Base-by-base conservation (phyloP, 108 stramenopile genomes). In the Mediolabrus comicus region DNA sequence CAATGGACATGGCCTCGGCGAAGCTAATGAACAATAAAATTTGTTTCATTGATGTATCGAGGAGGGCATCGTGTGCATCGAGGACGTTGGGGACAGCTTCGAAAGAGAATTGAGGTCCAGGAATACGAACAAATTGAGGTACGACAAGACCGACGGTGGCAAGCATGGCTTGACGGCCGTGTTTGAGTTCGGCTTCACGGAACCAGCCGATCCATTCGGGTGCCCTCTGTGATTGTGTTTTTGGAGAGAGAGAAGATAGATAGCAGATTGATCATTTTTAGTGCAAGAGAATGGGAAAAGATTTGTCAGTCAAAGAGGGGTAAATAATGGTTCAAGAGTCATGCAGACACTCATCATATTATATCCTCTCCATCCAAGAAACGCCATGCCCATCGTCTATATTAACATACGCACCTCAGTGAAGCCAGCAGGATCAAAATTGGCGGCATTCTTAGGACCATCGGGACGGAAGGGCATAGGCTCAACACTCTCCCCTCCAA, bases 151-250 rank as follows among this genome's bases (percentile, higher is more conserved):
- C 96, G 59, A 95, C 82, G 51, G 78, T 74, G 67, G 94, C 96
- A 41, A 97, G 78, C 94, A 95, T 95, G 80, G 91, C 90, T 22
- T 82, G 74, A 53, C 92, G 87, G 55, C 92, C 92, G 83, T 94
- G 91, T 39, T 85, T 82, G 74, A 92, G 69, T 58, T 94, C 92
- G 63, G 85, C 77, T 78, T 95, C 90, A 64, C 92, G 89, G 91
- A 91, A 97, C 87, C 89, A 94, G 62, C 86, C 86, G 36, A 92
- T 52, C 83, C 82, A 87, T 24, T 83, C 83, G 46, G 88, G 83
- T 46, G 81, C 70, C 29, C 62, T 34, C 75, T 83, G 53, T 58
- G 41, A 70, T 16, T 13, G 26, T 33, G 24, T n/a, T 24, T 22
- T 14, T 56, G 13, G 12, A 29, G 31, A 34, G 53, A 14, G 64